Evolutionary conservation across 225 moss, liverwort and hornwort species (phyloP).

Genomic region (Pseudisothecium myosuroides): DNA sequence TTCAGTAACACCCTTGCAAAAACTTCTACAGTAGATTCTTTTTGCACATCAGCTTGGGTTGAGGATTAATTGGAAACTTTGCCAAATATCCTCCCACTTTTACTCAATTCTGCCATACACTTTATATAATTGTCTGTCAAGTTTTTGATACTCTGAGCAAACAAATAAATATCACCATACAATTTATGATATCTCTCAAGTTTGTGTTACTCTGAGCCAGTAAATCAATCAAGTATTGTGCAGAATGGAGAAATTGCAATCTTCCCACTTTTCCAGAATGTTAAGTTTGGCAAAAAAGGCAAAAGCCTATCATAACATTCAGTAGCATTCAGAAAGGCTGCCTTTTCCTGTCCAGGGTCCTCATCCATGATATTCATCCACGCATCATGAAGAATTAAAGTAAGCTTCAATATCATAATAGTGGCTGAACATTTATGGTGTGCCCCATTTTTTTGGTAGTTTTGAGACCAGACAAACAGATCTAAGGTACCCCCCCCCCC

Average conservation of each 20-base stretch:
- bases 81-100: neutral
- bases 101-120: neutral
- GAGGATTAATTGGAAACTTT: neutral
- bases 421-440: too few relatives aligned
- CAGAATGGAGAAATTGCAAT: neutral
- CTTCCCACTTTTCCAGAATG: neutral
- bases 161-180: neutral
- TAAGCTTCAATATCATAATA: too few relatives aligned
- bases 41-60: neutral
- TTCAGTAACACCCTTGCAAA: neutral
- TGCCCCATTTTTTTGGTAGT: too few relatives aligned
- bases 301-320: neutral
- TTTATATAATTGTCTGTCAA: neutral
- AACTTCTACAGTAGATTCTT: neutral
- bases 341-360: too few relatives aligned
- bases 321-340: too few relatives aligned
- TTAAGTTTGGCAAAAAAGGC: neutral
- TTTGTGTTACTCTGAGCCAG: neutral
- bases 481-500: too few relatives aligned
- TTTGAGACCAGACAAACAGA: too few relatives aligned
- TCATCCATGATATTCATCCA: too few relatives aligned
- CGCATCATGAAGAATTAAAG: too few relatives aligned
- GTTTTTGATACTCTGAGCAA: neutral
- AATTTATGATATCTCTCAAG: too few relatives aligned
- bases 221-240: neutral